Evolutionary conservation across 1,284 basidiomycete species (phyloP).

Genomic region (Uromyces viciae-fabae): DNA sequence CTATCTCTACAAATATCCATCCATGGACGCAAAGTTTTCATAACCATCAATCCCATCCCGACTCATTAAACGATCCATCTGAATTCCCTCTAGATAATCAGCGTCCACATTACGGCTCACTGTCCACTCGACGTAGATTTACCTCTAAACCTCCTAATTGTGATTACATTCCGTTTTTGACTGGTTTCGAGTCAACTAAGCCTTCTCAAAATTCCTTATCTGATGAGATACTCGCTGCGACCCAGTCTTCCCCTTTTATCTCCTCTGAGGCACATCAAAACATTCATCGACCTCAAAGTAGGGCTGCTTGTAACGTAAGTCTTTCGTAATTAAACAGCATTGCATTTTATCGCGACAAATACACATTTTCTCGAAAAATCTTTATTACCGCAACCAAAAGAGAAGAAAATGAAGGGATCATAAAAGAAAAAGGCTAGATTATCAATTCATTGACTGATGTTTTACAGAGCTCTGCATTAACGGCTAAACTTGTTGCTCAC

Average conservation of each 20-base stretch:
- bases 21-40: neutral
- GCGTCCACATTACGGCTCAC: neutral
- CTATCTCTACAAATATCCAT: neutral
- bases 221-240: constrained; percentile 31
- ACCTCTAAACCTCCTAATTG: neutral
- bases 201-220: constrained; percentile 18
- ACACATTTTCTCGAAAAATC: too few species aligned
- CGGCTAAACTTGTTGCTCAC: constrained; percentile 37
- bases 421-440: too few species aligned
- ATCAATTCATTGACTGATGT: neutral
- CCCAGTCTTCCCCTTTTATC: constrained; percentile 29
- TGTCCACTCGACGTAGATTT: constrained; percentile 4
- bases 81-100: neutral
- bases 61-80: neutral
- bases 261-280: neutral
- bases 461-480: constrained; percentile 42
- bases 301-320: neutral
- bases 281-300: neutral
- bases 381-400: too few species aligned
- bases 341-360: too few species aligned
- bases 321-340: too few species aligned
- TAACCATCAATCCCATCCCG: neutral
- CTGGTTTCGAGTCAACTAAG: neutral
- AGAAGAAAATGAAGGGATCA: too few species aligned
- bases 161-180: neutral